Evolutionary conservation across 1,139 yeast genomes (phyloP), one percentile per base, ranked within the genome.

Genomic region (Casaregolazyma suthepensis): DNA sequence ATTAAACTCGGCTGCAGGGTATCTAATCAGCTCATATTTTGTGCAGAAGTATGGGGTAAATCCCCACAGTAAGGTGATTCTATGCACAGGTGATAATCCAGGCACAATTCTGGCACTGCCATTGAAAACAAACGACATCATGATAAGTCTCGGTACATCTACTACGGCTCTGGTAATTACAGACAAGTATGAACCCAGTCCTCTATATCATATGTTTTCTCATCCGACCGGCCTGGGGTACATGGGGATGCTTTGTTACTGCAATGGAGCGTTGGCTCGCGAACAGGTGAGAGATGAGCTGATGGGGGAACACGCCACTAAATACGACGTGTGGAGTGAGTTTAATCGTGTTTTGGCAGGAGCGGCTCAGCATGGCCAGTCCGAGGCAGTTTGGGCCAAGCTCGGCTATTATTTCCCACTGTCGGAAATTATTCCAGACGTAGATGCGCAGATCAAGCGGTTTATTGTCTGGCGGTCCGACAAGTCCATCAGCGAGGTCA

Each of bases 171-270:
- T 90, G 43, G 73, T 90, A 50, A 83, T 89, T 43, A 90, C 97
- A 3, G 85, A 87, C 56, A 78, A 82, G 55, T 90, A 85, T 66
- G 77, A 76, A 26, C 91, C 97, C 1, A 85, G 93, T 1, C 81
- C 90, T 3, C 86, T 84, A 61, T 90, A 89, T 67, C 97, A 90
- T 65, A 69, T 89, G 60, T 90, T 90, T 71, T 80, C 82, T 56
- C 97, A 90, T 66, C 97, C 97, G 5, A 78, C 86, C 61, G 80
- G 82, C 0, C 77, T 76, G 38, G 82, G 84, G 48, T 91, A 83
- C 68, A 90, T 90, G 97, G 96, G 95, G 37, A 90, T 90, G 97
- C 81, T 90, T 54, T 90, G 97, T 67, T 90, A 90, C 67, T 87
- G 96, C 66, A 90, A 90, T 67, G 97, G 97, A 0, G 80, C 96